Conservation (phyloP, 306 rosid species). For the Fagus crenata region DNA sequence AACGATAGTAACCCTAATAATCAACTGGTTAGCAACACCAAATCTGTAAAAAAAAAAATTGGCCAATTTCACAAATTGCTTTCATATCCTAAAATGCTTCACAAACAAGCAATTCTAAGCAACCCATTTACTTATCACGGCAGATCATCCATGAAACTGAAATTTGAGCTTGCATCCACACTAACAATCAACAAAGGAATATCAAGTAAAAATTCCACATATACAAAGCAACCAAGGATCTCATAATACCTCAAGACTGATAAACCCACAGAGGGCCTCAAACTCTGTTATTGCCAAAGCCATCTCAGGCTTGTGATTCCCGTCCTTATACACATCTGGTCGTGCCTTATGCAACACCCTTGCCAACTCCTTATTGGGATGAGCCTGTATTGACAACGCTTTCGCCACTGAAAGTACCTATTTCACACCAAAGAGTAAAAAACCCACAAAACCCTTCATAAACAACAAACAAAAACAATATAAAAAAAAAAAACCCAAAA, state of each 20-base stretch:
- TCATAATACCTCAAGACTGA: conserved; percentile 58
- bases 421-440: conserved; percentile 3
- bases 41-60: not conserved
- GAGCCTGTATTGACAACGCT: conserved; percentile 95
- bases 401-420: conserved; percentile 88
- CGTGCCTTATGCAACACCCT: conserved; percentile 65
- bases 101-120: conserved; percentile 11
- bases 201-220: not conserved
- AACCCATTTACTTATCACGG: not conserved
- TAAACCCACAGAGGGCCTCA: conserved; percentile 90
- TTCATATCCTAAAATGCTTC: conserved; percentile 1
- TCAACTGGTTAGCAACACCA: not conserved
- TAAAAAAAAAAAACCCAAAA: no score
- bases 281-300: conserved; percentile 77
- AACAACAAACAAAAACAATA: conserved; percentile 3
- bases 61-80: not conserved
- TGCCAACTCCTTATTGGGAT: conserved; percentile 91
- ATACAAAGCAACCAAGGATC: not conserved
- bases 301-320: conserved; percentile 98
- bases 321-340: conserved; percentile 79
- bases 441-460: not conserved
- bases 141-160: conserved; percentile 11
- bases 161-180: conserved; percentile 11
- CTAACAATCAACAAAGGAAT: not conserved
- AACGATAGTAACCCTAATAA: not conserved